A percentile compares a stretch with the other conserved stretches of the same genome.
Conservation (phyloP, 306 rosid genomes). For the Lupinus albus region DNA sequence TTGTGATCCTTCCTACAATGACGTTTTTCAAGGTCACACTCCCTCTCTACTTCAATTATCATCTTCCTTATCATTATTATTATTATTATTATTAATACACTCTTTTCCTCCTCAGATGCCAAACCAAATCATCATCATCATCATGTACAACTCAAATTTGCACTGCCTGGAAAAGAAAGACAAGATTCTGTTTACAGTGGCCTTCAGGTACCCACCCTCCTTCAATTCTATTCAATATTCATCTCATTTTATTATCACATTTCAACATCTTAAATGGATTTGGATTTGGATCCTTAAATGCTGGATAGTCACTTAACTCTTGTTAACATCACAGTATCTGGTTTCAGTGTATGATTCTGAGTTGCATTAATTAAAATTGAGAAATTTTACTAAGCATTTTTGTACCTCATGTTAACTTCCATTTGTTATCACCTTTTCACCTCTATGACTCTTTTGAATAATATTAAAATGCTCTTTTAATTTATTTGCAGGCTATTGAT, state of each 20-base stretch:
- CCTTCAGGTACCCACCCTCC: slow-evolving; percentile 66
- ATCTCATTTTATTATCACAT: too few species aligned
- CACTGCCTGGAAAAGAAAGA: slow-evolving; percentile 94
- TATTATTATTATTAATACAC: slow-evolving; percentile 8
- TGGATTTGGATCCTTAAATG: too few species aligned
- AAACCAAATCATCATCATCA: slow-evolving; percentile 46
- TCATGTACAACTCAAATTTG: slow-evolving; percentile 62
- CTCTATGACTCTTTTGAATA: slow-evolving; percentile 1
- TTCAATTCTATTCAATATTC: too few species aligned
- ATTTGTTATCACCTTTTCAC: slow-evolving; percentile 12
- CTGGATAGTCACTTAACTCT: slow-evolving; percentile 21
- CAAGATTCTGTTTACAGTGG: slow-evolving; percentile 95
- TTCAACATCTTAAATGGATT: too few species aligned
- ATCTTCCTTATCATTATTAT: too few species aligned
- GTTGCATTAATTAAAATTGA: slow-evolving; percentile 20
- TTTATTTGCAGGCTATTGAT: slow-evolving; percentile 70
- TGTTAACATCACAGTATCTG: background rate
- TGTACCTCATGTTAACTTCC: background rate
- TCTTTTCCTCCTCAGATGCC: slow-evolving; percentile 52
- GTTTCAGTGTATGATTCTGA: slow-evolving; percentile 13
- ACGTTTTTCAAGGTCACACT: slow-evolving; percentile 87
- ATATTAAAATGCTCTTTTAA: slow-evolving; percentile 18
- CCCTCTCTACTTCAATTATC: too few species aligned
- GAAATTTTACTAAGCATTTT: background rate
- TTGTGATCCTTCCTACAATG: slow-evolving; percentile 91